A percentile compares a stretch with the other conserved stretches of the same genome.
Evolutionary conservation across 371 early-diverging fungal species (phyloP).

Genomic region (Haplosporangium sp.): DNA sequence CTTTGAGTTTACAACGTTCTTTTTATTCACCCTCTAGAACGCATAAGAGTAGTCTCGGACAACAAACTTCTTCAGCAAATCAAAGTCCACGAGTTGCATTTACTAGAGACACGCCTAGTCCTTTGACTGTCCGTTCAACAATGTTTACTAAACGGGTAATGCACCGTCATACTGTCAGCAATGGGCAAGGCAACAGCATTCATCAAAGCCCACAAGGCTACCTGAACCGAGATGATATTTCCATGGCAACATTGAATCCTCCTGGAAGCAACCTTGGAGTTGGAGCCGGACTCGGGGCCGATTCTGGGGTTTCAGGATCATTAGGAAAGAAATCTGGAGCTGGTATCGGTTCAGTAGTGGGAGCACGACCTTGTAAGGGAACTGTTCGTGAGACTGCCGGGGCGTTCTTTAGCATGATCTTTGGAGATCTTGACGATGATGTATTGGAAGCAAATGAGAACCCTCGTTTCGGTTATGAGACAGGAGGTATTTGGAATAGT

Average conservation of each 20-base stretch:
- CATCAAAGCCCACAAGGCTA: conserved; percentile 9
- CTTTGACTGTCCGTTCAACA: conserved; percentile 24
- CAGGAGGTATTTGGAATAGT: conserved; percentile 42
- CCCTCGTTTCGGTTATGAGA: conserved; percentile 47
- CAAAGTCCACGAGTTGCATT: conserved; percentile 49
- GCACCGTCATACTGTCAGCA: conserved; percentile 46
- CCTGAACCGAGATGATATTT: neutral
- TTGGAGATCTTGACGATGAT: conserved; percentile 46
- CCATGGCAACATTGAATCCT: neutral
- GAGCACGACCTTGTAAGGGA: neutral
- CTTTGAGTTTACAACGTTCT: conserved; percentile 13
- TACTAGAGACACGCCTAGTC: conserved; percentile 19
- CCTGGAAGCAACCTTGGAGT: neutral
- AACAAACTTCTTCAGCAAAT: conserved; percentile 16
- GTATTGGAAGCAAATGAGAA: conserved; percentile 33
- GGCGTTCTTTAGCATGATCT: conserved; percentile 54
- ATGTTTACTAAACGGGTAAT: conserved; percentile 26
- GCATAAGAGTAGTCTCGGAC: neutral
- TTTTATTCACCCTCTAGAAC: neutral
- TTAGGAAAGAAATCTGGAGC: neutral
- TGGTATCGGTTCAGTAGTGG: neutral
- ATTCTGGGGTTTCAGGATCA: neutral
- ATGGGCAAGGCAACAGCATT: conserved; percentile 37
- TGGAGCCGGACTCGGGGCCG: neutral
- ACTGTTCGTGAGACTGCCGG: conserved; percentile 18